phyloP scores from a whole-genome alignment of 2,329 filamentous ascomycete species.

The Verticillium alfalfae region DNA sequence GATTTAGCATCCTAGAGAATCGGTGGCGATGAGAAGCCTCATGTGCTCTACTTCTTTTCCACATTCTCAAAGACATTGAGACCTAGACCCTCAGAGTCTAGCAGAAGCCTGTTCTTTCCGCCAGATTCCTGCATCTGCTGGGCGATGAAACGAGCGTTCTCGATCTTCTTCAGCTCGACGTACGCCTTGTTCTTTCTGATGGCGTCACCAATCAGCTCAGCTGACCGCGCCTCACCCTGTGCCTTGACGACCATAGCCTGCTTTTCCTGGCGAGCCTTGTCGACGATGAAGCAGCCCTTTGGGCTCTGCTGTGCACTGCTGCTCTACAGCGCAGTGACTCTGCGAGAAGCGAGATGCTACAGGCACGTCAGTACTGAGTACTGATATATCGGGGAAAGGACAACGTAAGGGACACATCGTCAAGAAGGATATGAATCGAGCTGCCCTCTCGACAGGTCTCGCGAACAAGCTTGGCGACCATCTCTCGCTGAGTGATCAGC shows the following conservation, averaged over 20 bases:
- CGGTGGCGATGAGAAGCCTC: background rate
- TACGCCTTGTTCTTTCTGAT: conserved; percentile 99
- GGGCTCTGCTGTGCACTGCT: conserved; percentile 80
- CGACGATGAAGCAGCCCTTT: conserved; percentile 92
- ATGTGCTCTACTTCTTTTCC: conserved; percentile 37
- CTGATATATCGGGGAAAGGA: too few species aligned
- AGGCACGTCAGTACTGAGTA: conserved; percentile 15
- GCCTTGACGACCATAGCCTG: conserved; percentile 97
- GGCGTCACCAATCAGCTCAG: conserved; percentile 95
- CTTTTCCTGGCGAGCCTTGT: conserved; percentile 99
- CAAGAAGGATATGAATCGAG: conserved; percentile 92
- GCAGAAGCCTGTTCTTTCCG: conserved; percentile 86
- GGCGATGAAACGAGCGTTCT: conserved; percentile 91
- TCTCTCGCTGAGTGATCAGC: conserved; percentile 98
- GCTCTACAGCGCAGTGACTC: conserved; percentile 70
- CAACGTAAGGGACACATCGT: conserved; percentile 96
- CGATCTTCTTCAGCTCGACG: conserved; percentile 94
- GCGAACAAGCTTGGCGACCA: conserved; percentile 82
- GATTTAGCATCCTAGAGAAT: conserved; percentile 23
- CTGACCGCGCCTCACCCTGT: conserved; percentile 97
- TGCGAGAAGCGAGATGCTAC: conserved; percentile 67
- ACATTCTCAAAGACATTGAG: conserved; percentile 69
- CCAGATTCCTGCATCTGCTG: conserved; percentile 77
- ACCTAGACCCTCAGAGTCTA: conserved; percentile 86
- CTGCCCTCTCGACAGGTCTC: conserved; percentile 88